Evolutionary conservation across 176 grass and related monocot species (phyloP).

Genomic region (bread wheat (Triticum aestivum)): DNA sequence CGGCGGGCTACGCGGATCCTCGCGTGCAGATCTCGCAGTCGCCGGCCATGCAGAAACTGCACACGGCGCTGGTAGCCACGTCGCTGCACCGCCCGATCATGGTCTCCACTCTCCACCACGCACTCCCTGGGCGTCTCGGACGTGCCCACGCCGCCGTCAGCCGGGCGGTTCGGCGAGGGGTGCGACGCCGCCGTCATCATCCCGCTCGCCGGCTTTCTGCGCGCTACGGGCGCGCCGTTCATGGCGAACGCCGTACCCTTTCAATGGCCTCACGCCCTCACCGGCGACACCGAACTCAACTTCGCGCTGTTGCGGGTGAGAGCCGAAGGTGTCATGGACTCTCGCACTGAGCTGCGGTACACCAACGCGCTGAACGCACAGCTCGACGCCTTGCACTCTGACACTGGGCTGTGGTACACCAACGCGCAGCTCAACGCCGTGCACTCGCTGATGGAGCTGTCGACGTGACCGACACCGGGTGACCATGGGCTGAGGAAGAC

Average conservation of each 20-base stretch:
- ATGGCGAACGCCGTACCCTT: conserved; percentile 69
- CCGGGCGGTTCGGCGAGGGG: conserved; percentile 48
- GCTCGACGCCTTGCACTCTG: conserved; percentile 64
- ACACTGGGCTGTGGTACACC: no score
- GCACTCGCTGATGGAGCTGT: no score
- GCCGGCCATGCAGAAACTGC: conserved; percentile 63
- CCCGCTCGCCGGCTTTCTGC: conserved; percentile 67
- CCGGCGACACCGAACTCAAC: conserved; percentile 40
- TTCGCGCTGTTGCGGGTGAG: conserved; percentile 63
- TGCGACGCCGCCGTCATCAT: conserved; percentile 39
- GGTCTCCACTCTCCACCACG: conserved; percentile 46
- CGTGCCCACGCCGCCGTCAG: conserved; percentile 27
- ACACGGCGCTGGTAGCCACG: conserved; percentile 18
- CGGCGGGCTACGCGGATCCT: conserved; percentile 50
- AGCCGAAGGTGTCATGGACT: conserved; percentile 39
- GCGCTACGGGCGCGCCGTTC: conserved; percentile 60
- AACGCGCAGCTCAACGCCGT: no score
- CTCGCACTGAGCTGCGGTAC: conserved; percentile 47
- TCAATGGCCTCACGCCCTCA: conserved; percentile 44
- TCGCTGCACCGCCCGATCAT: conserved; percentile 7
- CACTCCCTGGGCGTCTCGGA: conserved; percentile 69
- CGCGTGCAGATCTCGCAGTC: conserved; percentile 57
- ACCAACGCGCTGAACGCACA: conserved; percentile 80
- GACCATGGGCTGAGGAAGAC: conserved; percentile 60
- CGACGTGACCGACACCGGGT: conserved; percentile 64